Conservation (phyloP, 208 protist genomes). For the Crithidia thermophila region DNA sequence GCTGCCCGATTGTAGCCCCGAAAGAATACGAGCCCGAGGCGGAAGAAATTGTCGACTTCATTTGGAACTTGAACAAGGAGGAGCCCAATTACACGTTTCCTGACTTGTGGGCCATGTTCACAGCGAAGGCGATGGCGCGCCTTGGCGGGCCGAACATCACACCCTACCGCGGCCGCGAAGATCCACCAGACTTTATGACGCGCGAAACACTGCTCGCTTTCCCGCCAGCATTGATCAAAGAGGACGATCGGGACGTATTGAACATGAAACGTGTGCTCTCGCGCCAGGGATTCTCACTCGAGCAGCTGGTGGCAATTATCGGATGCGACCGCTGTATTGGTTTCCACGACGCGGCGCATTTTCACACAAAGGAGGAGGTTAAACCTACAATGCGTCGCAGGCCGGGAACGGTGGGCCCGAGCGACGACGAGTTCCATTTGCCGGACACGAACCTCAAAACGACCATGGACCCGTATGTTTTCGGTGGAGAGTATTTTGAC, state of each 20-base stretch:
- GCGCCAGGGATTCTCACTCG: conserved; percentile 66
- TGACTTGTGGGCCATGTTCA: conserved; percentile 84
- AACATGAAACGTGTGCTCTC: conserved; percentile 77
- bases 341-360: conserved; percentile 72
- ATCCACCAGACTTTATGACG: conserved; percentile 32
- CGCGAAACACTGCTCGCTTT: conserved; percentile 38
- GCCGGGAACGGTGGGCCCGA: conserved; percentile 34
- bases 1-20: conserved; percentile 78
- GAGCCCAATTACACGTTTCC: conserved; percentile 76
- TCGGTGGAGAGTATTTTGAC: conserved; percentile 88
- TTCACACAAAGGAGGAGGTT: conserved; percentile 78
- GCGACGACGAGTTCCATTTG: conserved; percentile 51
- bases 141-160: conserved; percentile 76
- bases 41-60: conserved; percentile 71
- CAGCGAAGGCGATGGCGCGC: conserved; percentile 68
- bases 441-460: conserved; percentile 67
- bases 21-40: conserved; percentile 53
- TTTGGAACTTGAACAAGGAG: conserved; percentile 61
- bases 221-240: conserved; percentile 45
- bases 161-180: conserved; percentile 56
- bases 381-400: conserved; percentile 57
- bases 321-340: conserved; percentile 69
- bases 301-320: conserved; percentile 80
- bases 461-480: conserved; percentile 86
- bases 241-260: conserved; percentile 68